Percentiles rank a stretch among this genome's conserved stretches.
Conservation (phyloP, 805 yeast genomes). For the Spathaspora sp. region DNA sequence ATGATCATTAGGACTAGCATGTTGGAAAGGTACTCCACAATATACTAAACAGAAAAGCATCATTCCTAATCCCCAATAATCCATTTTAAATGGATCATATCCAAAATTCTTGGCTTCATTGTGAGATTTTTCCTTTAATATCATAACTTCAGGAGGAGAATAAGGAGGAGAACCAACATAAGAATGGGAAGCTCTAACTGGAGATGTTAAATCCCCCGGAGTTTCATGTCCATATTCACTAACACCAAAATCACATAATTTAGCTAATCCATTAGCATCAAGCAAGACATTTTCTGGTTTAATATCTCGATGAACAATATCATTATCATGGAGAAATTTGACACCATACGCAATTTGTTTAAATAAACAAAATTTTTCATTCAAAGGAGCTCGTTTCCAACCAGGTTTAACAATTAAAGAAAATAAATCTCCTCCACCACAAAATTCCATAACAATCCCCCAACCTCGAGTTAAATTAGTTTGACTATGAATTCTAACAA, state of each 20-base stretch:
- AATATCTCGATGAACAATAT: conserved; percentile 68
- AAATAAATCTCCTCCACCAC: conserved; percentile 61
- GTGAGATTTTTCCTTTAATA: conserved; percentile 34
- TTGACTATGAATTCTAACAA: conserved; percentile 56
- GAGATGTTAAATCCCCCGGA: conserved; percentile 46
- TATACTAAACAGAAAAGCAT: conserved; percentile 57
- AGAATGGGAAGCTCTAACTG: conserved; percentile 36
- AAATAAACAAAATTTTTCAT: conserved; percentile 62
- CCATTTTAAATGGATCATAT: conserved; percentile 67
- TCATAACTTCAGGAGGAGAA: conserved; percentile 73
- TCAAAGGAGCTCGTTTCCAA: conserved; percentile 51
- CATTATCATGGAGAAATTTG: conserved; percentile 58
- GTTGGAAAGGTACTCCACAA: conserved; percentile 57
- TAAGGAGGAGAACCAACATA: conserved; percentile 81
- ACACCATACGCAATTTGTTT: conserved; percentile 66
- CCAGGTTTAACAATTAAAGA: conserved; percentile 51
- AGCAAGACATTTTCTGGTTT: conserved; percentile 71
- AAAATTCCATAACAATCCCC: conserved; percentile 70
- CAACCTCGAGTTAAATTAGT: conserved; percentile 59
- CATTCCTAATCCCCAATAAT: conserved; percentile 72
- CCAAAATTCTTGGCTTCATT: conserved; percentile 35
- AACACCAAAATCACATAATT: conserved; percentile 76
- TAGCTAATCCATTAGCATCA: conserved; percentile 57
- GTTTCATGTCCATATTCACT: conserved; percentile 59
- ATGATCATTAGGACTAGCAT: conserved; percentile 46